phyloP scores from a whole-genome alignment of 345 rosid genomes.

The Mallotus nudiflorus region DNA sequence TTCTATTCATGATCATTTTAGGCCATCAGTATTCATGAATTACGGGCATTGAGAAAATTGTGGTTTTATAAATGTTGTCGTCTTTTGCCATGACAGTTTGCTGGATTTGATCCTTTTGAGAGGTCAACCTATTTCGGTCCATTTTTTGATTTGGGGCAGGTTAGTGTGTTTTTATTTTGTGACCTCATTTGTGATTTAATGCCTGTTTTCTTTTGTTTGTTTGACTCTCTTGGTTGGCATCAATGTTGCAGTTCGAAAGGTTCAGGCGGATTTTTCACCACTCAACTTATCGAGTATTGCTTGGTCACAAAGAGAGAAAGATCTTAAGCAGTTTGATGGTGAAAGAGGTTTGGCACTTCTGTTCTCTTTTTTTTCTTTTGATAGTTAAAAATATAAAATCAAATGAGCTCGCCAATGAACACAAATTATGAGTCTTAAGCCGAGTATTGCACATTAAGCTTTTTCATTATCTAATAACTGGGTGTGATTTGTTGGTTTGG shows the following conservation, averaged over 20 bases:
- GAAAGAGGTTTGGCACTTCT: conserved; percentile 58
- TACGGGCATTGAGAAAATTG: neutral
- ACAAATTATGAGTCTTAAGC: too few relatives aligned
- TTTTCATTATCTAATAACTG: neutral
- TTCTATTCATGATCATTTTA: neutral
- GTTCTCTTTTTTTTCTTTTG: neutral
- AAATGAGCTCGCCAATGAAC: too few relatives aligned
- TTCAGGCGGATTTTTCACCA: conserved; percentile 93
- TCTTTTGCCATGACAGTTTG: conserved; percentile 55
- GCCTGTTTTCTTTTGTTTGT: neutral
- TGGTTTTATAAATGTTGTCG: conserved; percentile 3
- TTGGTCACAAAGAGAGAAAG: conserved; percentile 82
- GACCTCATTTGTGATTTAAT: conserved; percentile 3
- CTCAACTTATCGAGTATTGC: conserved; percentile 81
- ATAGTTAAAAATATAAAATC: too few relatives aligned
- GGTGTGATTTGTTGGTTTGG: neutral
- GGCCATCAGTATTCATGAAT: too few relatives aligned
- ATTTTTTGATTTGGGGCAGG: conserved; percentile 89
- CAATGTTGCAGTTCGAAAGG: conserved; percentile 69
- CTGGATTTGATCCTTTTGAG: conserved; percentile 96
- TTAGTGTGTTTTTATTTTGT: conserved; percentile 17
- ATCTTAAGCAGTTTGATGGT: conserved; percentile 81
- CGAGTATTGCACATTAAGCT: too few relatives aligned
- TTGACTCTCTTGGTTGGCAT: neutral
- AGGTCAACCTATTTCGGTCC: conserved; percentile 95